Evolutionary conservation across 257 asterid species (phyloP), one percentile per base, ranked within the genome.

Genomic region (Mitragyna speciosa): DNA sequence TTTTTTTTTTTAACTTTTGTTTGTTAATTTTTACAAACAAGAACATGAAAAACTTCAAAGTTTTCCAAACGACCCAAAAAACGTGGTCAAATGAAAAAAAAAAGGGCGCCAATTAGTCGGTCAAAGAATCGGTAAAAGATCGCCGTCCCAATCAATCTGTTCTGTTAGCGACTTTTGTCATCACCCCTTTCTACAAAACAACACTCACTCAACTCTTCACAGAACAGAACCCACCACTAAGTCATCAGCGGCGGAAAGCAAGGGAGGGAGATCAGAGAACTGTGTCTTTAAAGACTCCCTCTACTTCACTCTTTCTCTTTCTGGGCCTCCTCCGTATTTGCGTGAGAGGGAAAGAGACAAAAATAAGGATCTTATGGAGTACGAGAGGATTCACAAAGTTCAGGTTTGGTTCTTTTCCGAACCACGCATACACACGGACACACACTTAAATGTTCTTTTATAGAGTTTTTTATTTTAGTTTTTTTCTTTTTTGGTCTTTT

Each of bases 321-420:
- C 41, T 36, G 4, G 41, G 41, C 41, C 41, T 36, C 3, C 41
- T 84, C 84, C 10, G 28, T 17, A 52, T 72, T 5, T 49, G 24
- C 51, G 63, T 22, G 70, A 73, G 78, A n/a, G 76, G 14, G 81
- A 43, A 67, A 80, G 87, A 79, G 80, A 67, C 78, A 54, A 54
- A 61, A 45, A 56, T 11, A 74, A 80, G 87, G 81, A 87, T 90
- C 94, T 71, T 52, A 95, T 95, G 99, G 99, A 95, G 88, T 95
- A 95, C 96, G 97, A 92, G 84, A 87, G 98, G 92, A 93, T 95
- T 91, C 96, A 93, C 92, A 95, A 93, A 84, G 87, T 80, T 82
- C 98, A 93, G 99, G 98, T 92, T 76, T 30, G 41, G 41, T 36
- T 36, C 41, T 36, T 36, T 36, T 36, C 41, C 4, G 41, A 36